A percentile compares a stretch with the other conserved stretches of the same genome.
phyloP scores from a whole-genome alignment of 2,329 filamentous ascomycete genomes.

The Rosellinia necatrix region DNA sequence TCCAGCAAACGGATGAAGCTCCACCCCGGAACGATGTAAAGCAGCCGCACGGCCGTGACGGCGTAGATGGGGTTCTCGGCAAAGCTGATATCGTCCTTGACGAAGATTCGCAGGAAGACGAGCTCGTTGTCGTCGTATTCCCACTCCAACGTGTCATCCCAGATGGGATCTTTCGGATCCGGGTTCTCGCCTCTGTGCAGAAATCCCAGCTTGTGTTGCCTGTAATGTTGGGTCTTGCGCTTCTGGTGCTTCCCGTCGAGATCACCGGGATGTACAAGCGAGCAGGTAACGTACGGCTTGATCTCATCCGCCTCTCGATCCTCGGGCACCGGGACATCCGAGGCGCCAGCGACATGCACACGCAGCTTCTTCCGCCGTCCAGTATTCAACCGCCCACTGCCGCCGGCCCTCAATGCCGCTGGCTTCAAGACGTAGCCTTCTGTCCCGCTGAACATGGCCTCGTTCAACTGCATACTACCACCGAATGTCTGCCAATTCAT shows the following conservation, averaged over 20 bases:
- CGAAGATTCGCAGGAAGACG: slow-evolving; percentile 65
- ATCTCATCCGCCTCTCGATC: slow-evolving; percentile 57
- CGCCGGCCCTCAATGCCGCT: slow-evolving; percentile 59
- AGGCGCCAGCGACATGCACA: slow-evolving; percentile 66
- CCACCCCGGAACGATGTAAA: slow-evolving; percentile 54
- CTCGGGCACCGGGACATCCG: slow-evolving; percentile 60
- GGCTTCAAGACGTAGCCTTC: slow-evolving; percentile 71
- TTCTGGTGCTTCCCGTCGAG: slow-evolving; percentile 56
- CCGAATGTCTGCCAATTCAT: slow-evolving; percentile 74
- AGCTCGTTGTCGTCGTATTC: slow-evolving; percentile 70
- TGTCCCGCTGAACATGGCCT: slow-evolving; percentile 68
- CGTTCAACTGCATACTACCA: slow-evolving; percentile 68
- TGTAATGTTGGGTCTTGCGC: slow-evolving; percentile 65
- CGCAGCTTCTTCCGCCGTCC: slow-evolving; percentile 55
- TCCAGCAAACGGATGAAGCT: slow-evolving; percentile 68
- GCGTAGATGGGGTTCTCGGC: slow-evolving; percentile 65
- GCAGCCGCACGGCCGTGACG: slow-evolving; percentile 62
- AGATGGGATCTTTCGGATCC: slow-evolving; percentile 63
- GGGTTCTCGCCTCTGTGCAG: slow-evolving; percentile 64
- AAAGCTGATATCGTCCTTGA: slow-evolving; percentile 71
- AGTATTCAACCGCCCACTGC: slow-evolving; percentile 53
- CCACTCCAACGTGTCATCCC: slow-evolving; percentile 70
- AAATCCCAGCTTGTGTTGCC: slow-evolving; percentile 61
- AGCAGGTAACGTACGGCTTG: slow-evolving; percentile 69
- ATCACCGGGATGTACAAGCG: slow-evolving; percentile 62